Base-by-base conservation (phyloP, 768 basidiomycete species). In the Termitomyces heimii region DNA sequence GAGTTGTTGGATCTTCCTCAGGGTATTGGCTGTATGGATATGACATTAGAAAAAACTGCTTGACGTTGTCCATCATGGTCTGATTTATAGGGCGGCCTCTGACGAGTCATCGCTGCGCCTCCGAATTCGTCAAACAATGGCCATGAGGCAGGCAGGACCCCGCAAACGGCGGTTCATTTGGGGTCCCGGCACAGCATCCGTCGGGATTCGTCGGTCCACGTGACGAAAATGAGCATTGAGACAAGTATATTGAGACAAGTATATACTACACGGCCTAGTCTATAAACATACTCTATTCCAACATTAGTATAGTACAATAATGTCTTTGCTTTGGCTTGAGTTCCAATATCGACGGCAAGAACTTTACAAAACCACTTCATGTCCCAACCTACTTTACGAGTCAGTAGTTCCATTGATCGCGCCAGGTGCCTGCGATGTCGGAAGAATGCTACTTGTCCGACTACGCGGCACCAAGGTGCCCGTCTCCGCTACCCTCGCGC, bases 401-500 rank as follows among this genome's bases (percentile, higher is more conserved):
- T 57, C 59, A 50, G 47, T 26, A 32, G 22, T 37, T 24, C 34
- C 54, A 37, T 47, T 56, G 31, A 63, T 67, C 42, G 60, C 65
- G 49, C 62, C 63, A 56, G 66, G 46, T 71, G 69, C 16, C 24
- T 37, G 49, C 24, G 24, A 65, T 12, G 71, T 70, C 26, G 69
- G 64, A 37, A 68, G 59, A 18, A 77, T 62, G 51, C 72, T 82
- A 24, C 75, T 77, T 26, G 79, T 75, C 44, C 77, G 75, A 65
- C 78, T 80, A 56, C 82, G 67, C 22, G 77, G 74, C 45, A 78
- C 60, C 60, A 90, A 66, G 51, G 75, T 77, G 14, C 86, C 85
- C 42, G 82, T 85, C 74, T 90, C 88, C 0, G 86, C 88, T 28
- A 89, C 77, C 35, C 88, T 72, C 22, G 77, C 87, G 6, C 87